These are phyloP conservation scores for Carex arenaria DNA, from an alignment of 202 grass and related monocot species.

Conservation along the genomic window DNA sequence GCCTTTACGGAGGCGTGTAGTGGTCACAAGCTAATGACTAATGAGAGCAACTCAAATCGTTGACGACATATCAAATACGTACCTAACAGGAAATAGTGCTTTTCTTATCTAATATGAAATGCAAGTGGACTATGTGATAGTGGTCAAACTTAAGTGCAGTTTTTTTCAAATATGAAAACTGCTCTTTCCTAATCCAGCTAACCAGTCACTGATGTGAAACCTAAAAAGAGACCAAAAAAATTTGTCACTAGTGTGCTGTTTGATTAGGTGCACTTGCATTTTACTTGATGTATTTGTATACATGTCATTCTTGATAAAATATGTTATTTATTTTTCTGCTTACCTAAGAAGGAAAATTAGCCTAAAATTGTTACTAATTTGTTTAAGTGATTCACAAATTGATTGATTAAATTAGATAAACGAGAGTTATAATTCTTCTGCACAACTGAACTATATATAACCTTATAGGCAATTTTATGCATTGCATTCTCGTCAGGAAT, in stretches of 20 bases:
- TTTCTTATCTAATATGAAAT: neutral
- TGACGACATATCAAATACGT: neutral
- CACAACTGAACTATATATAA: no score
- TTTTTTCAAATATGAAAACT: neutral
- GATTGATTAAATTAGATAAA: neutral
- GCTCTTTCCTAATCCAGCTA: neutral
- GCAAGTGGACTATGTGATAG: neutral
- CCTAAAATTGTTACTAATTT: neutral
- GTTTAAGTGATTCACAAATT: neutral
- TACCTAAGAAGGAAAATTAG: neutral
- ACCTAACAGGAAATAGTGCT: neutral
- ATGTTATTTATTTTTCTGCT: neutral
- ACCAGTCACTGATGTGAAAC: neutral
- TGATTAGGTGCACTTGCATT: neutral
- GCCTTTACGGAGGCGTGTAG: neutral
- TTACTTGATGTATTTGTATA: neutral
- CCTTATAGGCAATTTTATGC: neutral
- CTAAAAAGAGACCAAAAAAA: neutral
- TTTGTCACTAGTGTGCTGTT: neutral
- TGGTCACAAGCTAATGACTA: no score
- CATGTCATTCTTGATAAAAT: neutral
- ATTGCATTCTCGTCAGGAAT: neutral
- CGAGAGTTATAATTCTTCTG: neutral
- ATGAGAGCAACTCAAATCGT: neutral
- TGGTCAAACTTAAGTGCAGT: neutral